Evolutionary conservation across 1,139 yeast genomes (phyloP).

Genomic region (Cylindricascospora bacillispora): DNA sequence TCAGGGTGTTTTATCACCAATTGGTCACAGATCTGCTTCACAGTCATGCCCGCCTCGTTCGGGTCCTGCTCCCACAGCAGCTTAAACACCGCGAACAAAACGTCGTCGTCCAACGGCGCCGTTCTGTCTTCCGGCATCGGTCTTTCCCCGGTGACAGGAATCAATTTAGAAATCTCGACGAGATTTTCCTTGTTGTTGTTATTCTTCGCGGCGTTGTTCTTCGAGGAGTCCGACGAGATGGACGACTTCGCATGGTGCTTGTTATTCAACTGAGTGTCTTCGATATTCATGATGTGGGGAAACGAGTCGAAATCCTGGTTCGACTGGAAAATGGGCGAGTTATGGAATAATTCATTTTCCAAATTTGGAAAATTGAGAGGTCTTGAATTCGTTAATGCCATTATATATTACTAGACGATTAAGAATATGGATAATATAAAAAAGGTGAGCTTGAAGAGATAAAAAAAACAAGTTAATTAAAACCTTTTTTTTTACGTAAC

Average conservation of each 20-base stretch:
- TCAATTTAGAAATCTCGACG: slow-evolving; percentile 62
- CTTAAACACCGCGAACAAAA: slow-evolving; percentile 57
- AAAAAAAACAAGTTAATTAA: too few relatives aligned
- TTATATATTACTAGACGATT: too few relatives aligned
- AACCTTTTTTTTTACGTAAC: too few relatives aligned
- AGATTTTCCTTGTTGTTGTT: slow-evolving; percentile 9
- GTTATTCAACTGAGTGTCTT: slow-evolving; percentile 1
- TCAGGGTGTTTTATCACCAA: slow-evolving; percentile 63
- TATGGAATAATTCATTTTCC: slow-evolving; percentile 22
- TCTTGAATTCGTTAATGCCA: slow-evolving; percentile 27
- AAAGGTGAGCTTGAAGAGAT: too few relatives aligned
- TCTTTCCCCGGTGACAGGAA: slow-evolving; percentile 72
- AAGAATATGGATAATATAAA: too few relatives aligned
- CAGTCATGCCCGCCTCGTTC: slow-evolving; percentile 68
- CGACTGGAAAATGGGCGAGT: slow-evolving; percentile 25
- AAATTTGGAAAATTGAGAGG: slow-evolving; percentile 22
- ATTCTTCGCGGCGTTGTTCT: slow-evolving; percentile 5
- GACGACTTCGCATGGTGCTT: slow-evolving; percentile 1
- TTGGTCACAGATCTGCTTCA: slow-evolving; percentile 69
- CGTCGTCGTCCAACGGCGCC: slow-evolving; percentile 62
- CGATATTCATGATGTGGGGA: slow-evolving; percentile 2
- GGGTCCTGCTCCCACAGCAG: slow-evolving; percentile 58
- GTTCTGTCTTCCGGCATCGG: slow-evolving; percentile 55
- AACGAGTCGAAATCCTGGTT: slow-evolving; percentile 16
- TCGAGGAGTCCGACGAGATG: slow-evolving; percentile 6